Conservation (phyloP, 202 grass and related monocot genomes). For the Setaria viridis region DNA sequence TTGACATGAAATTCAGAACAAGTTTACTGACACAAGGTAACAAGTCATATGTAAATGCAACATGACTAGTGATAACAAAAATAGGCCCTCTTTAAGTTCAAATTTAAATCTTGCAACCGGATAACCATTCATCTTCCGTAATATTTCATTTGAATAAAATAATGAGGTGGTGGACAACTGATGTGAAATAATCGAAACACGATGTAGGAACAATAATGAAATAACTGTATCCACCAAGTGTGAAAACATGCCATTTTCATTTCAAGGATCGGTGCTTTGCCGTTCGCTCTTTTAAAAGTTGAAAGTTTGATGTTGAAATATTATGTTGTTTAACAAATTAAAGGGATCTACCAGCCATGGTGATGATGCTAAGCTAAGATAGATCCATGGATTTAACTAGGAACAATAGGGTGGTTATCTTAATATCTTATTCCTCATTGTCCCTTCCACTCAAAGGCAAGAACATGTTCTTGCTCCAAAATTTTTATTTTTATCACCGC, state of each 20-base stretch:
- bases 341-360: slow-evolving; percentile 42
- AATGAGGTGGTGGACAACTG: not conserved
- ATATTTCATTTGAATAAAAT: slow-evolving; percentile 2
- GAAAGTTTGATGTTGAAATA: slow-evolving; percentile 20
- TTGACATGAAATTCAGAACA: slow-evolving; percentile 46
- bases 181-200: not conserved
- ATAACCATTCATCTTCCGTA: not conserved
- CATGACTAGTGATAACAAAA: not conserved
- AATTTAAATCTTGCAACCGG: slow-evolving; percentile 13
- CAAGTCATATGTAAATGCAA: not conserved
- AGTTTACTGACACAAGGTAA: slow-evolving; percentile 20
- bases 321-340: slow-evolving; percentile 24
- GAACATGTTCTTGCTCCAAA: slow-evolving; percentile 64
- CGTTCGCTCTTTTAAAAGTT: not conserved
- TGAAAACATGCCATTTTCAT: slow-evolving; percentile 17
- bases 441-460: slow-evolving; percentile 96
- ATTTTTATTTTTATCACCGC: slow-evolving; percentile 39
- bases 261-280: not conserved
- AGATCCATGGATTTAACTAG: slow-evolving; percentile 38
- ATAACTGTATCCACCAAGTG: slow-evolving; percentile 34
- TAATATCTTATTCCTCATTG: slow-evolving; percentile 60
- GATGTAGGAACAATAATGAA: slow-evolving; percentile 6
- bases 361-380: slow-evolving; percentile 48
- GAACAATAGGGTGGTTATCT: slow-evolving; percentile 29
- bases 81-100: not conserved